Conservation (phyloP, 495 filamentous ascomycete genomes). For the Bryoglossum gracile region DNA sequence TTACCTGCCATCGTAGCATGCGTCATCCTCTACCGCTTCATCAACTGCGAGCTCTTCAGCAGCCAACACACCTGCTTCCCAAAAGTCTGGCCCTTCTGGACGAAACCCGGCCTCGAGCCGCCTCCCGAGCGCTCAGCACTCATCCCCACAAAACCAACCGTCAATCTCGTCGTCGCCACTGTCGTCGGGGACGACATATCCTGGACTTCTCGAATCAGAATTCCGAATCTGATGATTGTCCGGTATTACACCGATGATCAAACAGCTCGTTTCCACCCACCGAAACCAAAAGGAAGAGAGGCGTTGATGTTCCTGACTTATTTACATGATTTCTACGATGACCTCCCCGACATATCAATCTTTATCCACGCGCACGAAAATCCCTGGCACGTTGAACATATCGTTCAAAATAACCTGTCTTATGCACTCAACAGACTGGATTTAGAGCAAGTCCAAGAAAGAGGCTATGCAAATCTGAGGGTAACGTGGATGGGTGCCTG, state of each 20-base stretch:
- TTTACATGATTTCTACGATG: constrained; percentile 43
- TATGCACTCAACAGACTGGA: constrained; percentile 4
- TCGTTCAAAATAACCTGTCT: neutral
- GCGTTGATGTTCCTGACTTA: constrained; percentile 40
- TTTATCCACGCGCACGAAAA: constrained; percentile 38
- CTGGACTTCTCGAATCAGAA: neutral
- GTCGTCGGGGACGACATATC: neutral
- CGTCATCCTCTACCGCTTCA: no score
- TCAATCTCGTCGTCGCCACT: neutral
- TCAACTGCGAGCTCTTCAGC: no score
- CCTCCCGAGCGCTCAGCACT: no score
- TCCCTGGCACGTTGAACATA: constrained; percentile 2
- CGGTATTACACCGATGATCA: neutral
- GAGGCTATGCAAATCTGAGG: constrained; percentile 21
- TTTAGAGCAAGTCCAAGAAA: neutral
- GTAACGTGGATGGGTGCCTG: constrained; percentile 46
- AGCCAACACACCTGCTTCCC: no score
- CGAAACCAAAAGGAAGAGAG: neutral
- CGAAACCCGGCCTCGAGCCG: no score
- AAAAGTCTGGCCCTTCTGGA: no score
- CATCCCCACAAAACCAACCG: neutral
- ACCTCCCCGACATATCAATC: constrained; percentile 38
- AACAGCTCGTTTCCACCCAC: neutral
- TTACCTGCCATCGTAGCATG: no score
- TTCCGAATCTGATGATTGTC: neutral